These are phyloP conservation scores for Entophlyctis helioformis DNA, from an alignment of 192 early-diverging fungal genomes.

Conservation along the genomic window DNA sequence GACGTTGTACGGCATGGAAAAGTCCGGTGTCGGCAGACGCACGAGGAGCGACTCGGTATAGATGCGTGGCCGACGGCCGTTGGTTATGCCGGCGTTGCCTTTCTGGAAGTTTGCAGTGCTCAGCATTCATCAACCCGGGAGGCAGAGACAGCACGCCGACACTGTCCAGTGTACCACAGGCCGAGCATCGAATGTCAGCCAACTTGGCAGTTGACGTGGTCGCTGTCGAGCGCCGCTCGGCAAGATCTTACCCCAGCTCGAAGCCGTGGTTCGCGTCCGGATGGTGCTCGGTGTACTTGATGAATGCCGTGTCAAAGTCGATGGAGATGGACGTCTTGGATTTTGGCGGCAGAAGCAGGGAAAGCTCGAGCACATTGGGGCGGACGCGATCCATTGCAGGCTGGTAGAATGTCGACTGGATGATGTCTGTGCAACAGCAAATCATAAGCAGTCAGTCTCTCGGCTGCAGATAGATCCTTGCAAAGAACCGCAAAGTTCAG, in stretches of 20 bases:
- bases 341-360: slow-evolving; percentile 52
- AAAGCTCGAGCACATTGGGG: slow-evolving; percentile 69
- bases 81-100: no score
- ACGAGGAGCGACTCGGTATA: slow-evolving; percentile 83
- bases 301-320: slow-evolving; percentile 82
- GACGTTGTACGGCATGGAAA: slow-evolving; percentile 99
- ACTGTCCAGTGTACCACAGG: no score
- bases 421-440: slow-evolving; percentile 27
- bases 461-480: neutral
- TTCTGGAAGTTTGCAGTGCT: no score
- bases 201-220: no score
- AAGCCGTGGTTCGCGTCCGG: slow-evolving; percentile 96
- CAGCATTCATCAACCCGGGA: no score
- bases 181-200: no score
- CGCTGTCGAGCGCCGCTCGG: no score
- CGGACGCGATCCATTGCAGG: slow-evolving; percentile 69
- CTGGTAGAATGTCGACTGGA: slow-evolving; percentile 44
- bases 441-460: neutral
- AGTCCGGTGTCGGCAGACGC: slow-evolving; percentile 90
- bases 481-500: neutral
- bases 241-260: slow-evolving; percentile 65
- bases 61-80: slow-evolving; percentile 9
- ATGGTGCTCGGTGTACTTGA: slow-evolving; percentile 92
- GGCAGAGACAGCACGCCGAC: no score
- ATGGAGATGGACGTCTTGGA: slow-evolving; percentile 57